A percentile compares a stretch with the other conserved stretches of the same genome.
phyloP scores from a whole-genome alignment of 495 filamentous ascomycete genomes.

The Sphaerosporella brunnea region DNA sequence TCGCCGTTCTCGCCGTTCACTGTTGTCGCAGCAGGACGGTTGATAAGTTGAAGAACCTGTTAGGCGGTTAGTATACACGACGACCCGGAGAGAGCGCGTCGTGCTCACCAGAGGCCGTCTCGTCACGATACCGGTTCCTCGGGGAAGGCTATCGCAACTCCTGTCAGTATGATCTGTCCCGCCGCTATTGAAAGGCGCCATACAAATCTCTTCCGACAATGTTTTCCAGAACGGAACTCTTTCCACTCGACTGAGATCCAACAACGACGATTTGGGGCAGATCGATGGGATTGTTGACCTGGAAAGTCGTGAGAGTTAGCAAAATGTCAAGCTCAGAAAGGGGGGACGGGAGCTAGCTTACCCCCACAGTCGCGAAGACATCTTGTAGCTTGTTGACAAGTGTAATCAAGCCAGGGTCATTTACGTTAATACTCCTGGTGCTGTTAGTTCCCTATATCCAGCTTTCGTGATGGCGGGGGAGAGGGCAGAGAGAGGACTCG shows the following conservation, averaged over 20 bases:
- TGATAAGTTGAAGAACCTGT: slow-evolving; percentile 80
- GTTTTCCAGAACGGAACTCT: slow-evolving; percentile 99
- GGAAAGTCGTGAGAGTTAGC: slow-evolving; percentile 19
- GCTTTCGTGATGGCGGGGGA: background rate
- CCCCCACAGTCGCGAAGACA: slow-evolving; percentile 96
- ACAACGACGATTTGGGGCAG: slow-evolving; percentile 97
- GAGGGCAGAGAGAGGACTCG: background rate
- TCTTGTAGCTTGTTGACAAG: slow-evolving; percentile 98
- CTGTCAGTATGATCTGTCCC: slow-evolving; percentile 8
- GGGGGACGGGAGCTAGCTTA: slow-evolving; percentile 35
- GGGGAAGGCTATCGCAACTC: slow-evolving; percentile 52
- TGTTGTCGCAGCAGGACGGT: slow-evolving; percentile 44
- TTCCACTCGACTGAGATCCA: slow-evolving; percentile 95
- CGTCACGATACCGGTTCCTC: slow-evolving; percentile 96
- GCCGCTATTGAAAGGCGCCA: slow-evolving; percentile 23
- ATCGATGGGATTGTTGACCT: slow-evolving; percentile 95
- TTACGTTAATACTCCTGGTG: slow-evolving; percentile 51
- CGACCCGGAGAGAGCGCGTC: background rate
- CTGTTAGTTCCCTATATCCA: background rate
- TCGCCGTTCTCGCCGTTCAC: slow-evolving; percentile 60
- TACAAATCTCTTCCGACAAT: slow-evolving; percentile 99
- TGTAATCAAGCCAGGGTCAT: slow-evolving; percentile 66
- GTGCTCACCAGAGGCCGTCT: slow-evolving; percentile 57
- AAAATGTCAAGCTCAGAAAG: background rate
- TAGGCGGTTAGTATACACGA: background rate